phyloP scores from a whole-genome alignment of 2,329 filamentous ascomycete species.

The Orbilia quercus region DNA sequence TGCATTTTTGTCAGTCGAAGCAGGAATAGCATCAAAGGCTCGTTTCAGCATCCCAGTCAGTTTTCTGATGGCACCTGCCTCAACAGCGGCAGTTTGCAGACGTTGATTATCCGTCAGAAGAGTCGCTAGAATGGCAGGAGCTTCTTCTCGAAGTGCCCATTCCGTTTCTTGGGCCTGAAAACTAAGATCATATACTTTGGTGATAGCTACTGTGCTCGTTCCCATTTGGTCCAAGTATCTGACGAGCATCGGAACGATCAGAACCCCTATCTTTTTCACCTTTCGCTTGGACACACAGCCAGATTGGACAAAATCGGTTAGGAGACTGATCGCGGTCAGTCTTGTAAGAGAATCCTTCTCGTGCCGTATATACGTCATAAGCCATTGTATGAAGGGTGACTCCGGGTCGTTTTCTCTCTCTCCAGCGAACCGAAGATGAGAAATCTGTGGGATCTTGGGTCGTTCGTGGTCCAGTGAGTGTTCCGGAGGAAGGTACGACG shows the following conservation, averaged over 20 bases:
- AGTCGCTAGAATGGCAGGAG: slow-evolving; percentile 79
- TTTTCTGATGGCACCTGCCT: slow-evolving; percentile 73
- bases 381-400: slow-evolving; percentile 77
- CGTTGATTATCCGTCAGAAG: slow-evolving; percentile 81
- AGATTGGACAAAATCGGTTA: slow-evolving; percentile 76
- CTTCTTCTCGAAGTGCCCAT: slow-evolving; percentile 73
- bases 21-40: slow-evolving; percentile 69
- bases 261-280: slow-evolving; percentile 72
- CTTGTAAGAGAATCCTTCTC: slow-evolving; percentile 70
- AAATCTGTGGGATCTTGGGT: slow-evolving; percentile 40
- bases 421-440: slow-evolving; percentile 40
- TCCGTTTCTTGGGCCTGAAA: slow-evolving; percentile 63
- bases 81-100: slow-evolving; percentile 83
- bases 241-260: slow-evolving; percentile 77
- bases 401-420: slow-evolving; percentile 64
- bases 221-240: slow-evolving; percentile 71
- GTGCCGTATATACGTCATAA: slow-evolving; percentile 72
- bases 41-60: slow-evolving; percentile 74
- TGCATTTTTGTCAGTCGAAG: slow-evolving; percentile 23
- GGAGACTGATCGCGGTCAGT: slow-evolving; percentile 75
- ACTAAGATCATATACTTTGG: slow-evolving; percentile 63
- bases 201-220: slow-evolving; percentile 63
- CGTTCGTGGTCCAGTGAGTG: slow-evolving; percentile 45
- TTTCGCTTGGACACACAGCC: slow-evolving; percentile 74
- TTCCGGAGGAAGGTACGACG: slow-evolving; percentile 21